phyloP scores from a whole-genome alignment of 2,329 filamentous ascomycete genomes.

The Tolypocladium amazonense region DNA sequence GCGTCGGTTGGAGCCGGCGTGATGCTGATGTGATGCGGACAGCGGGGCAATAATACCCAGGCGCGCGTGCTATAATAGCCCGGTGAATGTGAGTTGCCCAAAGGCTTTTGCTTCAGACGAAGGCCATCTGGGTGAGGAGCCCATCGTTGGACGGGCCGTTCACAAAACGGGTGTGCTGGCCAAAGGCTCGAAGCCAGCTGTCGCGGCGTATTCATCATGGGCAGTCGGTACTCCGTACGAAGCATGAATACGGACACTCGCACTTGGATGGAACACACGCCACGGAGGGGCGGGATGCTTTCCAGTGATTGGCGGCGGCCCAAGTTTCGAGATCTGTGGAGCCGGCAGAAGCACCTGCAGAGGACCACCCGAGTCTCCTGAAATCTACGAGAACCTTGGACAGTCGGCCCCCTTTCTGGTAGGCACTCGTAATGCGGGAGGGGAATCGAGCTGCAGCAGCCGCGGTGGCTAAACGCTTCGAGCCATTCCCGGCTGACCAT shows the following conservation, averaged over 20 bases:
- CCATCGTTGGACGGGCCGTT: neutral
- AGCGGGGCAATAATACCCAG: neutral
- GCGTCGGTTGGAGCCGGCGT: neutral
- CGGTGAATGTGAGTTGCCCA: neutral
- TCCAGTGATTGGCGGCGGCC: neutral
- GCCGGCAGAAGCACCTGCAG: neutral
- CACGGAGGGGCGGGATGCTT: neutral
- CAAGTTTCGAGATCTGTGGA: neutral
- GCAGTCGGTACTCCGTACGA: neutral
- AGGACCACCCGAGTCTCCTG: neutral
- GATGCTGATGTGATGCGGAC: neutral
- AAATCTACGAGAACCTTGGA: neutral
- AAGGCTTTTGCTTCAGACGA: neutral
- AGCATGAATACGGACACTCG: neutral
- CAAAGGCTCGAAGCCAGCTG: neutral
- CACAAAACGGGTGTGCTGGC: neutral
- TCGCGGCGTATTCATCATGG: neutral
- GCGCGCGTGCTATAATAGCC: neutral
- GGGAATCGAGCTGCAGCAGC: neutral
- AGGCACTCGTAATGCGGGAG: neutral
- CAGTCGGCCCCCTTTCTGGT: neutral
- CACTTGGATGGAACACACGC: neutral
- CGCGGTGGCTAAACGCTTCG: neutral
- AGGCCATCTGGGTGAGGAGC: neutral
- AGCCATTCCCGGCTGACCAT: neutral